These are phyloP conservation scores for Odontarrhena argentea DNA, from an alignment of 345 rosid species.

Conservation along the genomic window DNA sequence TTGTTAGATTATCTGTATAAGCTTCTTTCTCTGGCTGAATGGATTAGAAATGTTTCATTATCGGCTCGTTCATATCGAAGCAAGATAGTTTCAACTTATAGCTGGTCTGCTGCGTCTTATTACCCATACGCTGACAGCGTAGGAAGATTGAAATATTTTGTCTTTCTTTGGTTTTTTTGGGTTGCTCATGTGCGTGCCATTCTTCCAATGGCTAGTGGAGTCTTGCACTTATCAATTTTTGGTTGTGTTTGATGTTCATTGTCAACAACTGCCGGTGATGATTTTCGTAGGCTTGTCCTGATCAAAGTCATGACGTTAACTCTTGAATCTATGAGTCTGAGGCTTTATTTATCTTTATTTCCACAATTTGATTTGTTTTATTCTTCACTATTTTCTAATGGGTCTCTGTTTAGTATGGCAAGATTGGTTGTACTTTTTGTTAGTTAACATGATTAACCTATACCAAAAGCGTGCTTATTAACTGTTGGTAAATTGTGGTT, in stretches of 20 bases:
- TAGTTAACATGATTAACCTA: not conserved
- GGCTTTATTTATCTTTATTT: constrained; percentile 12
- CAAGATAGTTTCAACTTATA: constrained; percentile 42
- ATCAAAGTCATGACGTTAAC: constrained; percentile 34
- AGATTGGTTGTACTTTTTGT: not conserved
- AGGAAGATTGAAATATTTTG: constrained; percentile 41
- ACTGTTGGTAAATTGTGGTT: not conserved
- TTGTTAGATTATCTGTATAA: not conserved
- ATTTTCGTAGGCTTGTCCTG: constrained; percentile 54
- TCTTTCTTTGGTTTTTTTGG: too few relatives aligned
- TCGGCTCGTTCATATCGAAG: constrained; percentile 62
- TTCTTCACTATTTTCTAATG: not conserved
- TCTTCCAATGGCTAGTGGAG: too few relatives aligned
- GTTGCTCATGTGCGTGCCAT: too few relatives aligned
- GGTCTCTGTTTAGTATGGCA: not conserved
- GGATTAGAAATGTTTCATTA: constrained; percentile 38
- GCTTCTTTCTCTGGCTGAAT: constrained; percentile 56
- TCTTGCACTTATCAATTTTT: too few relatives aligned
- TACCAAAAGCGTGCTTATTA: not conserved
- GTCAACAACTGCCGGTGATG: constrained; percentile 39
- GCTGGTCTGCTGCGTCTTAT: constrained; percentile 43
- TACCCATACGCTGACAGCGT: constrained; percentile 43
- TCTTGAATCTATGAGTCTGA: constrained; percentile 33
- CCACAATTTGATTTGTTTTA: not conserved
- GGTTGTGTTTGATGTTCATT: not conserved